A percentile compares a stretch with the other conserved stretches of the same genome.
Evolutionary conservation across 2,329 filamentous ascomycete species (phyloP).

Genomic region (Alternaria longipes): DNA sequence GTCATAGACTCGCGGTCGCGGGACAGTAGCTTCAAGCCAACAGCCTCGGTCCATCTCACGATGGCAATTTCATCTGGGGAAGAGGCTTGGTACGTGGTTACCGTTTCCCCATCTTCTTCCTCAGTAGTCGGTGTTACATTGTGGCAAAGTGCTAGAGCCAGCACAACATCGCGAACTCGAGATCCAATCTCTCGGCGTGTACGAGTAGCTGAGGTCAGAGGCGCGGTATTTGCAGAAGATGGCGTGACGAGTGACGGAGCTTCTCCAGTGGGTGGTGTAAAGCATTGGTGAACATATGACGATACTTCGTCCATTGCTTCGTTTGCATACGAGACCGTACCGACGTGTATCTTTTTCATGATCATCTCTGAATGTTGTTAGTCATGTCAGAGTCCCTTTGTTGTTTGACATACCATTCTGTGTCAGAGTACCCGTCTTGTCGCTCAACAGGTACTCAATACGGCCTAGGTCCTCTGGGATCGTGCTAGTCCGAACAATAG

Average conservation of each 20-base stretch:
- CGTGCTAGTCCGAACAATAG: constrained; percentile 93
- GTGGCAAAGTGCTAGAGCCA: constrained; percentile 92
- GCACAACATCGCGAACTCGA: constrained; percentile 88
- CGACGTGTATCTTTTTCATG: constrained; percentile 97
- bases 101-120: constrained; percentile 76
- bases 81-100: constrained; percentile 93
- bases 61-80: constrained; percentile 99
- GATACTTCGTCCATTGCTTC: constrained; percentile 98
- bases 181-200: constrained; percentile 93
- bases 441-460: constrained; percentile 94
- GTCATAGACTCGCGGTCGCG: constrained; percentile 88
- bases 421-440: constrained; percentile 97
- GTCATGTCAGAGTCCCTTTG: constrained; percentile 9
- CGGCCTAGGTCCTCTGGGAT: constrained; percentile 96
- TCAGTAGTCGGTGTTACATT: constrained; percentile 95
- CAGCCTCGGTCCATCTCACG: constrained; percentile 91
- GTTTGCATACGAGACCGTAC: constrained; percentile 96
- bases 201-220: constrained; percentile 73
- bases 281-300: constrained; percentile 85
- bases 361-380: constrained; percentile 76
- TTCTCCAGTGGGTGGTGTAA: constrained; percentile 60
- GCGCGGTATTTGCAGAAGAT: constrained; percentile 73
- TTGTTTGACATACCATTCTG: constrained; percentile 73
- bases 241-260: constrained; percentile 71
- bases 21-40: constrained; percentile 83